Conservation (phyloP, 768 basidiomycete species). For the Agaricus blazei region DNA sequence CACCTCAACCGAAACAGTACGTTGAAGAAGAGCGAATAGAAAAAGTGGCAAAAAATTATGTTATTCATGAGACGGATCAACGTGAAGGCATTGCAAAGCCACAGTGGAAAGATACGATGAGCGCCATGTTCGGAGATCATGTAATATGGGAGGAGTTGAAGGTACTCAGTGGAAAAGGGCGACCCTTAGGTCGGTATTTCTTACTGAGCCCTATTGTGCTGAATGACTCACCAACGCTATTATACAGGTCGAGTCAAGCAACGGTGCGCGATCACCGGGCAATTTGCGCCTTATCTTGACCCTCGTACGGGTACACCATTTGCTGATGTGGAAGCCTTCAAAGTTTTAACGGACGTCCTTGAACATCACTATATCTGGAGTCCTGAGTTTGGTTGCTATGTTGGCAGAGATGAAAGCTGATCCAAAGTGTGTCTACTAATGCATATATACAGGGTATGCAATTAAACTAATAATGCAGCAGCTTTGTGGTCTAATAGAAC, state of each 20-base stretch:
- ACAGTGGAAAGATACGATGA: conserved; percentile 68
- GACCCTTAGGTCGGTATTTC: conserved; percentile 52
- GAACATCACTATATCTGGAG: conserved; percentile 71
- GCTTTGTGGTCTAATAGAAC: background rate
- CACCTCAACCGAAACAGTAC: conserved; percentile 20
- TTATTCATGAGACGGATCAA: conserved; percentile 61
- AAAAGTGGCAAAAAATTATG: conserved; percentile 61
- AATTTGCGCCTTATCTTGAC: conserved; percentile 71
- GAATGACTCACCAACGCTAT: background rate
- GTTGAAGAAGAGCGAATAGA: conserved; percentile 29
- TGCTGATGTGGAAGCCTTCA: conserved; percentile 63
- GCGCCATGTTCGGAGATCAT: conserved; percentile 81
- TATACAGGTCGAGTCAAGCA: conserved; percentile 56
- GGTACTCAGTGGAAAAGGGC: conserved; percentile 58
- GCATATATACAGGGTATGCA: conserved; percentile 3
- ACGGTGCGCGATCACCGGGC: conserved; percentile 76
- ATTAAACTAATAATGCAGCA: conserved; percentile 6
- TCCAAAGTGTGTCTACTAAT: background rate
- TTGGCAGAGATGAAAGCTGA: conserved; percentile 21
- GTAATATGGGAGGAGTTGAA: conserved; percentile 73
- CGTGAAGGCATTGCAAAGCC: conserved; percentile 43
- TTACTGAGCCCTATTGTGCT: background rate
- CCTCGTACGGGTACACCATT: conserved; percentile 78
- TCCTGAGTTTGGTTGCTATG: conserved; percentile 37
- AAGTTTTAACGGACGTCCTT: conserved; percentile 55